These are phyloP conservation scores for Coniochaeta hoffmannii DNA, from an alignment of 2,329 filamentous ascomycete species.

Conservation along the genomic window DNA sequence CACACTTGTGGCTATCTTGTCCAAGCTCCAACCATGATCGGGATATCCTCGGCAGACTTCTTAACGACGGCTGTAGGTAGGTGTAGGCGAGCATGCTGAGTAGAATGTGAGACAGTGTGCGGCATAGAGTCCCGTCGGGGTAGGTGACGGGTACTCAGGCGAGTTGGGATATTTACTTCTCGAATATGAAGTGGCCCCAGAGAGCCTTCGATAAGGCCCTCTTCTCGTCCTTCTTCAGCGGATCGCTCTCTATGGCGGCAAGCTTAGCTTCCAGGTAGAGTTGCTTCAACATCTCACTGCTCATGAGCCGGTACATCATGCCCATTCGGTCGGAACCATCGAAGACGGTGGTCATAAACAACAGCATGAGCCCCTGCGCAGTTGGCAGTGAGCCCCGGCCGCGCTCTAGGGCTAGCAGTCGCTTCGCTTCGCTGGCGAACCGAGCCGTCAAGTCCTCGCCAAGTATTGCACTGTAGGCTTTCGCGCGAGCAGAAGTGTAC, in stretches of 20 bases:
- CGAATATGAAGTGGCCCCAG: background rate
- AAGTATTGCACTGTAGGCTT: constrained; percentile 8
- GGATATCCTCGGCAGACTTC: background rate
- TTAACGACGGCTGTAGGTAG: background rate
- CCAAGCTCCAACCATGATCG: background rate
- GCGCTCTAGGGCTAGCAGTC: constrained; percentile 13
- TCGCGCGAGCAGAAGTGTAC: constrained; percentile 15
- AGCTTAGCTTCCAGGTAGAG: constrained; percentile 1
- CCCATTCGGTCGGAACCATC: constrained; percentile 9
- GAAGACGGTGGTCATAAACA: constrained; percentile 11
- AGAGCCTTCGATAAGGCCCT: background rate
- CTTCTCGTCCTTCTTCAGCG: background rate
- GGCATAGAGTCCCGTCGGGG: background rate
- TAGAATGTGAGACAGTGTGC: background rate
- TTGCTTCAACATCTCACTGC: constrained; percentile 13
- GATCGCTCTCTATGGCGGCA: background rate
- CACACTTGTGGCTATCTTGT: background rate
- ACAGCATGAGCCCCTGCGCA: constrained; percentile 14
- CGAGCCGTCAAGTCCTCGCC: constrained; percentile 9
- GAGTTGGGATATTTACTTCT: background rate
- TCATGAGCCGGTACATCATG: constrained; percentile 14
- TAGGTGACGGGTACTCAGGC: background rate
- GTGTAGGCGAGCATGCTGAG: background rate
- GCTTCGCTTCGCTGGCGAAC: constrained; percentile 18
- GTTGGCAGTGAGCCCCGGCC: constrained; percentile 13